phyloP scores from a whole-genome alignment of 371 early-diverging fungal species.

The Mucor velutinosus region DNA sequence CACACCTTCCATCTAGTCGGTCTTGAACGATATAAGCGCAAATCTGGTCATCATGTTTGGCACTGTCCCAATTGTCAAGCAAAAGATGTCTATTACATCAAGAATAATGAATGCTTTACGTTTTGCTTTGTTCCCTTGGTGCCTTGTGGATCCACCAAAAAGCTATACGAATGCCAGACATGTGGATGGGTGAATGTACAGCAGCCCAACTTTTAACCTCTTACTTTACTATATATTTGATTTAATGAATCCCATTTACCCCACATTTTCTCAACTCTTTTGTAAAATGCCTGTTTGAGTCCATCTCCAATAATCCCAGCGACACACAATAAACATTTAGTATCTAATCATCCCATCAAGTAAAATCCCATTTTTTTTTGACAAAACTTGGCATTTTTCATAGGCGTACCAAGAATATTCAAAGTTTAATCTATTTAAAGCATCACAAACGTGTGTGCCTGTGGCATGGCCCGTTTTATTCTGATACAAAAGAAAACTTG shows the following conservation, averaged over 20 bases:
- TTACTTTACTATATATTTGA: neutral
- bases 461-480: no score
- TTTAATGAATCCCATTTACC: neutral
- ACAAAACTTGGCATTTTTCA: neutral
- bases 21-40: slow-evolving; percentile 45
- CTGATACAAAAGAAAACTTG: no score
- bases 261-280: neutral
- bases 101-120: slow-evolving; percentile 49
- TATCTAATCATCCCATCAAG: neutral
- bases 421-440: no score
- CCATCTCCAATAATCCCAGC: neutral
- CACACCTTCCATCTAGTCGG: slow-evolving; percentile 34
- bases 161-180: slow-evolving; percentile 47
- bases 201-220: slow-evolving; percentile 27
- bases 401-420: neutral
- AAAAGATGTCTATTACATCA: slow-evolving; percentile 41
- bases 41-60: slow-evolving; percentile 35
- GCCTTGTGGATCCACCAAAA: slow-evolving; percentile 42
- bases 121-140: slow-evolving; percentile 54
- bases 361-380: neutral
- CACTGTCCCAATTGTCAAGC: slow-evolving; percentile 53
- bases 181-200: slow-evolving; percentile 52
- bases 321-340: neutral
- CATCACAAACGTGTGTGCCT: no score
- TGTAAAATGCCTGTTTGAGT: neutral